A percentile compares a stretch with the other conserved stretches of the same genome.
phyloP scores from a whole-genome alignment of 2,329 filamentous ascomycete genomes.

The Fusarium coicis region DNA sequence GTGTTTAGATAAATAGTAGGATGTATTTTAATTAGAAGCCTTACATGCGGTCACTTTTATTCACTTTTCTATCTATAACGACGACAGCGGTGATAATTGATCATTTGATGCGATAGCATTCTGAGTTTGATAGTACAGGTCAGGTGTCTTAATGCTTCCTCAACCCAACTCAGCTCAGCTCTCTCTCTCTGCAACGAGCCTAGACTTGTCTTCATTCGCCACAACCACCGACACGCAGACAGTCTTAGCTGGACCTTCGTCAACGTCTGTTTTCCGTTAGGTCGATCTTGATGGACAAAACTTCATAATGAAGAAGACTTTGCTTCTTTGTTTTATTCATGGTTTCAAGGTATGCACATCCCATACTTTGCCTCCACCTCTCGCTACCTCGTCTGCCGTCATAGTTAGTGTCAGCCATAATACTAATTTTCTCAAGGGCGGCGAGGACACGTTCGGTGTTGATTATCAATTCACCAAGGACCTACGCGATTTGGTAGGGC shows the following conservation, averaged over 20 bases:
- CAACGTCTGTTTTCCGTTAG: background rate
- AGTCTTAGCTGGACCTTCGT: background rate
- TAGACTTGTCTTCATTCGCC: conserved; percentile 16
- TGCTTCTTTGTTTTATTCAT: conserved; percentile 86
- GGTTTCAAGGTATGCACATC: conserved; percentile 77
- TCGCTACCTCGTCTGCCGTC: conserved; percentile 4
- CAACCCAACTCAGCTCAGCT: background rate
- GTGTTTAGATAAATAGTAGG: conserved; percentile 49
- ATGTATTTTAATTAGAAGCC: conserved; percentile 58
- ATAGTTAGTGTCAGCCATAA: background rate
- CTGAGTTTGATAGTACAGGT: conserved; percentile 4
- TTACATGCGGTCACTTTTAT: conserved; percentile 37
- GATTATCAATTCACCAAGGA: conserved; percentile 76
- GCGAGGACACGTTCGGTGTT: conserved; percentile 79
- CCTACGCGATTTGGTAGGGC: conserved; percentile 71
- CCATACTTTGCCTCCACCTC: background rate
- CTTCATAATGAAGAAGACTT: conserved; percentile 71
- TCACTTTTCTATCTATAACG: background rate
- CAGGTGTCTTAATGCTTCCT: conserved; percentile 23
- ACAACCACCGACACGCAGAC: conserved; percentile 3
- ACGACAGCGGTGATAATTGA: background rate
- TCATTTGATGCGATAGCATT: background rate
- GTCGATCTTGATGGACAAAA: conserved; percentile 13
- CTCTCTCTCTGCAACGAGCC: background rate
- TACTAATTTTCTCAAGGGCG: conserved; percentile 64